Percentiles rank a stretch among this genome's conserved stretches.
phyloP scores from a whole-genome alignment of 75 land plant genomes.

The Isoetes taiwanensis region DNA sequence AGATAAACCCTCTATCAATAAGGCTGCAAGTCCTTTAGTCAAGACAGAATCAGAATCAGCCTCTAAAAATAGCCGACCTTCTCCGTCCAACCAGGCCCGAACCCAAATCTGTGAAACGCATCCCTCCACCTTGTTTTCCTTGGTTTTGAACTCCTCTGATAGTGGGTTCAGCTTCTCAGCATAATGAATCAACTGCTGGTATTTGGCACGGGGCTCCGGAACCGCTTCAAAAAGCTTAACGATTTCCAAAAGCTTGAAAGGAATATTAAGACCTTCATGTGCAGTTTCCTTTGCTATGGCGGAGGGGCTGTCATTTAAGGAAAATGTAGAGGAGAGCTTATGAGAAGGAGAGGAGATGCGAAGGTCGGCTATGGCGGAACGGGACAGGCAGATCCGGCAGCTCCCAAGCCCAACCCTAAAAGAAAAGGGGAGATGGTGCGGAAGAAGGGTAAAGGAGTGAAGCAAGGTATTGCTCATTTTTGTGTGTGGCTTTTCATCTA shows the following conservation, averaged over 20 bases:
- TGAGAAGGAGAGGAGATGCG: too few relatives aligned
- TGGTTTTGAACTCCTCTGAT: conserved; percentile 31
- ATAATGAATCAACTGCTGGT: conserved; percentile 76
- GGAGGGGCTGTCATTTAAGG: too few relatives aligned
- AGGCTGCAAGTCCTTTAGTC: conserved; percentile 78
- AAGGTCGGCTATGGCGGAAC: too few relatives aligned
- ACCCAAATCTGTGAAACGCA: conserved; percentile 99
- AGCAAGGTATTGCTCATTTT: too few relatives aligned
- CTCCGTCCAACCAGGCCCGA: conserved; percentile 36
- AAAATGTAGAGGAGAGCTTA: too few relatives aligned
- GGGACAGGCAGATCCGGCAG: too few relatives aligned
- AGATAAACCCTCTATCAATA: conserved; percentile 71
- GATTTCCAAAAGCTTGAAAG: conserved; percentile 55
- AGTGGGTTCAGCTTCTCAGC: conserved; percentile 44
- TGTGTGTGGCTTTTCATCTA: too few relatives aligned
- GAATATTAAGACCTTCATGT: too few relatives aligned
- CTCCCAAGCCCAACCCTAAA: too few relatives aligned
- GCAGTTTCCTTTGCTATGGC: too few relatives aligned
- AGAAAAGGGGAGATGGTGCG: too few relatives aligned
- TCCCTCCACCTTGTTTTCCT: conserved; percentile 57
- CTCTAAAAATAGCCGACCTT: conserved; percentile 41
- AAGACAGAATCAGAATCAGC: conserved; percentile 74
- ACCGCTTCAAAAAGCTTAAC: conserved; percentile 54
- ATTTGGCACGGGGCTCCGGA: conserved; percentile 49
- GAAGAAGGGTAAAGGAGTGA: too few relatives aligned